A percentile compares a stretch with the other conserved stretches of the same genome.
phyloP scores from a whole-genome alignment of 1,284 basidiomycete genomes.

The Fomitopsis betulina region DNA sequence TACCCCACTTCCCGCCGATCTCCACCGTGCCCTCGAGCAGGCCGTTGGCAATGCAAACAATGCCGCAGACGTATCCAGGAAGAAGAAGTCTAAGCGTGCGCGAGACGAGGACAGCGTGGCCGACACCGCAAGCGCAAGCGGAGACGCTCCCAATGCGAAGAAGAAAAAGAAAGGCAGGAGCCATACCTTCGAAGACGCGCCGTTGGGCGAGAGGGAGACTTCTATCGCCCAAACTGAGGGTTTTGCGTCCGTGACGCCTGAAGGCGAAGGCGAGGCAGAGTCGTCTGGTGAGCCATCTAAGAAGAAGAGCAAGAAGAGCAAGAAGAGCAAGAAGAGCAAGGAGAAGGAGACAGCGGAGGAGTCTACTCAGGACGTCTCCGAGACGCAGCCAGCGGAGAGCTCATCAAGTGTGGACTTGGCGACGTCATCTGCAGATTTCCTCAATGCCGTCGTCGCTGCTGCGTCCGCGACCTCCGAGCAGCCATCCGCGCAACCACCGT shows the following conservation, averaged over 20 bases:
- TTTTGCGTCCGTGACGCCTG: constrained; percentile 3
- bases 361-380: constrained; percentile 12
- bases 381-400: constrained; percentile 12
- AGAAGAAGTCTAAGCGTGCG: constrained; percentile 39
- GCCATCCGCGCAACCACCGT: constrained; percentile 6
- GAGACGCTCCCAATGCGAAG: constrained; percentile 24
- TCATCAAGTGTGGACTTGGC: constrained; percentile 9
- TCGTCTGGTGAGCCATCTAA: constrained; percentile 9
- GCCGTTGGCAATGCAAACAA: constrained; percentile 34
- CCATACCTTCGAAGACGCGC: constrained; percentile 12
- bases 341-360: constrained; percentile 28
- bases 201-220: neutral
- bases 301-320: constrained; percentile 35
- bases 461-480: constrained; percentile 24
- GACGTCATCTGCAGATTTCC: constrained; percentile 42
- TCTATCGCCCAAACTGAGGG: neutral
- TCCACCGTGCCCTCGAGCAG: constrained; percentile 38
- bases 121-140: constrained; percentile 14
- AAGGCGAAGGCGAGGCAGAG: constrained; percentile 5
- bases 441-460: constrained; percentile 39
- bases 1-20: constrained; percentile 29
- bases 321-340: constrained; percentile 38
- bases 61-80: constrained; percentile 27
- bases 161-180: constrained; percentile 28
- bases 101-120: constrained; percentile 26